Base-by-base conservation (phyloP, 2,329 filamentous ascomycete species). In the Sclerotinia sclerotiorum region DNA sequence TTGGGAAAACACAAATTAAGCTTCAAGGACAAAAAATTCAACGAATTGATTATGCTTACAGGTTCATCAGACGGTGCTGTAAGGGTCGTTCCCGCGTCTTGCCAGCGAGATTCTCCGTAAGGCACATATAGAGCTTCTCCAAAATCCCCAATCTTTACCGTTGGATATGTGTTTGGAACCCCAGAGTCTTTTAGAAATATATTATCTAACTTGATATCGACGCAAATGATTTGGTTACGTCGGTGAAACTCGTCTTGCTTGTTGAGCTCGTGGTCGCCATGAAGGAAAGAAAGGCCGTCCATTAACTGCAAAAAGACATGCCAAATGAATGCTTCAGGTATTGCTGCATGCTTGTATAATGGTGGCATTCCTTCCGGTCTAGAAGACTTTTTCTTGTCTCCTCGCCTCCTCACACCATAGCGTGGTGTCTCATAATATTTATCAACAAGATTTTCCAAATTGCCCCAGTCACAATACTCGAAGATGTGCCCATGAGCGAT, bases 311-410 rank as follows among this genome's bases (percentile, higher is more conserved):
- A 29, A 35, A 24, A 58, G 35, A 52, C 39, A 39, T 57, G 32
- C 64, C 64, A 66, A 52, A 62, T 63, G 24, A 67, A 62, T 21
- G 44, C 65, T 63, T 67, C 65, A 7, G 65, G 65, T 24, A 44
- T 35, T 32, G 57, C 57, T 46, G 39, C 56, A 24, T 60, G 42
- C 57, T 46, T 60, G 57, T 60, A 60, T 46, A 32, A 2, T 46
- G 0, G 1, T 46, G 57, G 57, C 57, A 60, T 60, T 46, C 42
- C 17, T 29, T 15, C 1, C 29, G 57, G 42, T 60, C 21, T 57
- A 13, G n/a, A n/a, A 8, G 5, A 0, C 11, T 21, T 13, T 3
- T 19, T 0, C 13, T 2, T 6, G 7, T 10, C 24, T 10, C 5
- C 42, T 19, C 5, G 42, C 7, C 11, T 27, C 27, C 17, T 19